These are phyloP conservation scores for Nitzschia inconspicua DNA, from an alignment of 108 stramenopile genomes.

Conservation along the genomic window DNA sequence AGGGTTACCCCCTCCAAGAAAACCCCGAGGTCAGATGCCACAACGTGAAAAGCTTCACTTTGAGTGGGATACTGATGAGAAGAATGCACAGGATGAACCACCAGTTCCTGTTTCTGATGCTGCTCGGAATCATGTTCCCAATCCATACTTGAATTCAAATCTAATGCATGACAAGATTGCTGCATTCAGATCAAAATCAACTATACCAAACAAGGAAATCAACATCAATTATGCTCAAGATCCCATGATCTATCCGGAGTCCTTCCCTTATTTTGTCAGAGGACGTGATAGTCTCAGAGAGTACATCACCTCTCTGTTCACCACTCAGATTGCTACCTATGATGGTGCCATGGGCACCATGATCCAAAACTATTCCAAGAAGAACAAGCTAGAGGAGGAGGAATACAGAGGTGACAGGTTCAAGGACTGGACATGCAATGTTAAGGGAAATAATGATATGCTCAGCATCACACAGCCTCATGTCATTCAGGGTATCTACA, in stretches of 20 bases:
- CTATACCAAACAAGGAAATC: constrained; percentile 63
- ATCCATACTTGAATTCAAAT: constrained; percentile 73
- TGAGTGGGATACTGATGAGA: constrained; percentile 32
- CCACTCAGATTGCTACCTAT: constrained; percentile 85
- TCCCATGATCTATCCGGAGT: constrained; percentile 54
- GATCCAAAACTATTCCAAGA: constrained; percentile 97
- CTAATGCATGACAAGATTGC: constrained; percentile 73
- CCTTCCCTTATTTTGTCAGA: constrained; percentile 89
- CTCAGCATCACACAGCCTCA: constrained; percentile 94
- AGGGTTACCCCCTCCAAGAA: constrained; percentile 69
- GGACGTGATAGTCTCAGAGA: constrained; percentile 88
- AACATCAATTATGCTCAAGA: constrained; percentile 82
- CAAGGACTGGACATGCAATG: constrained; percentile 88
- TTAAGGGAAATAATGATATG: constrained; percentile 99
- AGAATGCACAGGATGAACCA: constrained; percentile 64
- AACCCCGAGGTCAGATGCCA: constrained; percentile 45
- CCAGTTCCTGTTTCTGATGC: constrained; percentile 82
- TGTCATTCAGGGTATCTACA: constrained; percentile 93
- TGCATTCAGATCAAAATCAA: constrained; percentile 74
- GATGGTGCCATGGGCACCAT: constrained; percentile 99
- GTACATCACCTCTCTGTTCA: constrained; percentile 89
- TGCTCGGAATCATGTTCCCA: constrained; percentile 80
- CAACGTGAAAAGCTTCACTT: constrained; percentile 37
- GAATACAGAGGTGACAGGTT: constrained; percentile 96
- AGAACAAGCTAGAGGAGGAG: constrained; percentile 90